Evolutionary conservation across 768 basidiomycete genomes (phyloP).

Genomic region (Pulveroboletus sp.): DNA sequence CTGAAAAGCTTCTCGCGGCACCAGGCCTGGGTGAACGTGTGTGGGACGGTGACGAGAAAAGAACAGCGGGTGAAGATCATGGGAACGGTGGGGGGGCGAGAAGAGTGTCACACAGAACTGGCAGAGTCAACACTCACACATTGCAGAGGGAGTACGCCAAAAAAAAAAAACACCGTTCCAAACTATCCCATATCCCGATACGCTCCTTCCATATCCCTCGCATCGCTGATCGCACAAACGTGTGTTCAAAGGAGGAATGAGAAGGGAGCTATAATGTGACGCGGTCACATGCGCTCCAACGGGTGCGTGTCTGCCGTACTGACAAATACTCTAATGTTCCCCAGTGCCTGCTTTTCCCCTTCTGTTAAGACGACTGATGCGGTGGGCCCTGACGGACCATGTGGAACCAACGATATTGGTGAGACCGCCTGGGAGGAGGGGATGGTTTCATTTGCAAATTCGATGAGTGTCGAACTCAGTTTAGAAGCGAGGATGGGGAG

Average conservation of each 20-base stretch:
- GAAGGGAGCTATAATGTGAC: background rate
- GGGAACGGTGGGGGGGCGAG: too few species aligned
- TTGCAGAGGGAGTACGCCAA: background rate
- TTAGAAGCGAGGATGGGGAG: conserved; percentile 68
- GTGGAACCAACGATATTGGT: conserved; percentile 28
- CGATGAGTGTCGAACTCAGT: conserved; percentile 48
- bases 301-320: conserved; percentile 75
- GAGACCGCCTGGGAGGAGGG: conserved; percentile 1
- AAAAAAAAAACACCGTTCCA: background rate
- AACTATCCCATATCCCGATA: background rate
- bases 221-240: background rate
- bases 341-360: conserved; percentile 23
- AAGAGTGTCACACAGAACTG: background rate
- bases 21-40: background rate
- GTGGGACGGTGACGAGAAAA: background rate
- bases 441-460: conserved; percentile 24
- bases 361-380: conserved; percentile 27
- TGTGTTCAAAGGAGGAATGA: background rate
- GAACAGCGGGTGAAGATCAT: background rate
- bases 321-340: conserved; percentile 56
- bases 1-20: conserved; percentile 13
- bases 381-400: conserved; percentile 15
- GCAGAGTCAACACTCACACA: conserved; percentile 1
- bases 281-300: conserved; percentile 52
- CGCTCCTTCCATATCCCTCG: conserved; percentile 3